Percentiles rank a stretch among this genome's conserved stretches.
Evolutionary conservation across 2,329 filamentous ascomycete species (phyloP).

Genomic region (Fusarium siculi): DNA sequence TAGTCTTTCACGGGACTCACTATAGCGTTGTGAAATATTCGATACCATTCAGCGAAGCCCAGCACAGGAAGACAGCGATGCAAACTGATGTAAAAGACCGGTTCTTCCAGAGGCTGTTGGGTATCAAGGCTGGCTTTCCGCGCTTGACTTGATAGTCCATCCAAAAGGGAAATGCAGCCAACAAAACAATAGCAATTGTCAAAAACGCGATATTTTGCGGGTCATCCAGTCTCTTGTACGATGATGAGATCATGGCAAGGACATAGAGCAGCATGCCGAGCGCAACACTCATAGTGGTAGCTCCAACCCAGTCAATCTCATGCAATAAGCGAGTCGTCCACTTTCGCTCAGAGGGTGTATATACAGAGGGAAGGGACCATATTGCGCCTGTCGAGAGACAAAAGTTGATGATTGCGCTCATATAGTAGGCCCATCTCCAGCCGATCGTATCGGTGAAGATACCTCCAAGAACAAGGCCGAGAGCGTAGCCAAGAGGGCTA

Average conservation of each 20-base stretch:
- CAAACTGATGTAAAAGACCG: constrained; percentile 65
- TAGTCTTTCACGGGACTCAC: constrained; percentile 41
- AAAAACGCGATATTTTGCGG: constrained; percentile 58
- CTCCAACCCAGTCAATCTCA: constrained; percentile 66
- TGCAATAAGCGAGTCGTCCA: constrained; percentile 44
- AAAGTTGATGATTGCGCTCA: constrained; percentile 51
- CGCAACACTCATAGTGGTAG: constrained; percentile 55
- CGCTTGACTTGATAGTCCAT: constrained; percentile 60
- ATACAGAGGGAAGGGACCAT: constrained; percentile 49
- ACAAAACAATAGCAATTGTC: constrained; percentile 52
- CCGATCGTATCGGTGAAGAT: constrained; percentile 59
- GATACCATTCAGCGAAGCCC: constrained; percentile 58
- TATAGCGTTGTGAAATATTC: constrained; percentile 61
- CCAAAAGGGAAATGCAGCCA: constrained; percentile 66
- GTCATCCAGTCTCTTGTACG: constrained; percentile 52
- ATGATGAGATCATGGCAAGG: constrained; percentile 57
- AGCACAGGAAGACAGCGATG: constrained; percentile 59
- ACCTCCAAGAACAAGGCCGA: constrained; percentile 62
- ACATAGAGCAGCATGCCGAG: constrained; percentile 63
- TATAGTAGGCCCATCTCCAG: constrained; percentile 59
- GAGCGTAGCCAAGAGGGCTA: constrained; percentile 58
- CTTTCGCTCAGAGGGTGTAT: constrained; percentile 34
- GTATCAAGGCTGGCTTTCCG: constrained; percentile 65
- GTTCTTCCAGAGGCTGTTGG: constrained; percentile 69
- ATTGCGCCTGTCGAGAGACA: constrained; percentile 50